phyloP scores from a whole-genome alignment of 2,329 filamentous ascomycete species.

The Colletotrichum lentis region DNA sequence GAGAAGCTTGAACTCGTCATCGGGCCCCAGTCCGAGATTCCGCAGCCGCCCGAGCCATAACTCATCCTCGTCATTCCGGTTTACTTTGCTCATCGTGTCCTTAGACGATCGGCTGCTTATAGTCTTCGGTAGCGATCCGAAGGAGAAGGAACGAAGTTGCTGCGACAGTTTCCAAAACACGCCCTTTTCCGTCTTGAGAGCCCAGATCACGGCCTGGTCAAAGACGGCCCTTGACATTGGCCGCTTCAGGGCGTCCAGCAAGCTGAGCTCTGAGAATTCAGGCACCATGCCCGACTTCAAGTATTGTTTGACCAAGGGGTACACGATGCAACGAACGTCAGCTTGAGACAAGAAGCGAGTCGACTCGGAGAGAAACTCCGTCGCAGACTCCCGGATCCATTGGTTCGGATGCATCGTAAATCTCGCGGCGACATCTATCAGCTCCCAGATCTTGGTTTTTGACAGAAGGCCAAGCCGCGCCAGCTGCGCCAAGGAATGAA shows the following conservation, averaged over 20 bases:
- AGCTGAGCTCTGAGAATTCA: constrained; percentile 73
- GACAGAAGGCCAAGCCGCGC: constrained; percentile 88
- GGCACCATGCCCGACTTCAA: constrained; percentile 75
- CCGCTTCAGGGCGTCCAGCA: constrained; percentile 84
- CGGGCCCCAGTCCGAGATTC: constrained; percentile 80
- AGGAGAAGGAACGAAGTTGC: constrained; percentile 69
- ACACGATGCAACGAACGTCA: constrained; percentile 82
- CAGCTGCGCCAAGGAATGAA: constrained; percentile 88
- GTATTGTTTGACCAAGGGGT: constrained; percentile 82
- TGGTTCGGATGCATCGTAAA: constrained; percentile 94
- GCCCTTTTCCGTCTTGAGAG: constrained; percentile 79
- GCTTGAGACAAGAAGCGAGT: constrained; percentile 79
- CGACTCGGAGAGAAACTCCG: constrained; percentile 81
- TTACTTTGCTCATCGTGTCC: constrained; percentile 69
- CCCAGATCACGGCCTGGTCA: constrained; percentile 88
- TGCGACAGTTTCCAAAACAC: constrained; percentile 85
- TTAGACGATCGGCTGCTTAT: constrained; percentile 63
- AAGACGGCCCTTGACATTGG: constrained; percentile 82
- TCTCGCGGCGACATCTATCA: constrained; percentile 81
- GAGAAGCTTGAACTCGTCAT: constrained; percentile 91
- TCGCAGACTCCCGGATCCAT: constrained; percentile 92
- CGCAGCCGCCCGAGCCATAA: constrained; percentile 87
- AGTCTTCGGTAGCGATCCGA: constrained; percentile 66
- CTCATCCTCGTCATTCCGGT: constrained; percentile 91
- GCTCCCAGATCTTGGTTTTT: constrained; percentile 82